Conservation (phyloP, 257 asterid species). For the Craterostigma plantagineum region DNA sequence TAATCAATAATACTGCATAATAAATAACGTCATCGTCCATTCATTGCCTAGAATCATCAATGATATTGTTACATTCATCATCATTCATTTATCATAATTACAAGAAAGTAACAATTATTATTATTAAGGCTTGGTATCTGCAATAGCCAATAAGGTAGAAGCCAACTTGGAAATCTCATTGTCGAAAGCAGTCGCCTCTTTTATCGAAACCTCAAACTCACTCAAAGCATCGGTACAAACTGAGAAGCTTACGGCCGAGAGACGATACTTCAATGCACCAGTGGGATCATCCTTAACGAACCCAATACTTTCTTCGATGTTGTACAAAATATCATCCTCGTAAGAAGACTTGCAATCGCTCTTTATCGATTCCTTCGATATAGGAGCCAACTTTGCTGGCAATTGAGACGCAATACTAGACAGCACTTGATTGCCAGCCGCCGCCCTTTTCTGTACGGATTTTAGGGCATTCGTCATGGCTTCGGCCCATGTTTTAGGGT, state of each 20-base stretch:
- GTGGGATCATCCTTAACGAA: constrained; percentile 1
- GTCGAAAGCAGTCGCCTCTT: neutral
- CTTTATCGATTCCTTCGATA: neutral
- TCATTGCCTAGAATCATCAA: no score
- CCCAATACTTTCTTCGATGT: neutral
- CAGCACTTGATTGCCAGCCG: neutral
- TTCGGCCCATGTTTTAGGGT: neutral
- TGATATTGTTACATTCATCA: no score
- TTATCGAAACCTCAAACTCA: neutral
- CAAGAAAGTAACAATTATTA: no score
- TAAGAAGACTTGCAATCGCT: neutral
- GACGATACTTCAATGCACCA: neutral
- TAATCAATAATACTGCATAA: no score
- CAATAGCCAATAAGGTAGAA: neutral
- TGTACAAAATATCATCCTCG: neutral
- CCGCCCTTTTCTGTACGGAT: neutral
- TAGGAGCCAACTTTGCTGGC: neutral
- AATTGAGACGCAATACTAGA: neutral
- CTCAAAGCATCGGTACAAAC: constrained; percentile 2
- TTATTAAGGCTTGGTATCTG: neutral
- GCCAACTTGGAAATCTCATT: neutral
- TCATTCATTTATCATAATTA: no score
- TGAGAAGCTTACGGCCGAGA: neutral
- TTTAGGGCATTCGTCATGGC: constrained; percentile 3
- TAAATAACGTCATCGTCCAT: no score